Base-by-base conservation (phyloP, 164 flowering plant species). In the Brasenia schreberi region DNA sequence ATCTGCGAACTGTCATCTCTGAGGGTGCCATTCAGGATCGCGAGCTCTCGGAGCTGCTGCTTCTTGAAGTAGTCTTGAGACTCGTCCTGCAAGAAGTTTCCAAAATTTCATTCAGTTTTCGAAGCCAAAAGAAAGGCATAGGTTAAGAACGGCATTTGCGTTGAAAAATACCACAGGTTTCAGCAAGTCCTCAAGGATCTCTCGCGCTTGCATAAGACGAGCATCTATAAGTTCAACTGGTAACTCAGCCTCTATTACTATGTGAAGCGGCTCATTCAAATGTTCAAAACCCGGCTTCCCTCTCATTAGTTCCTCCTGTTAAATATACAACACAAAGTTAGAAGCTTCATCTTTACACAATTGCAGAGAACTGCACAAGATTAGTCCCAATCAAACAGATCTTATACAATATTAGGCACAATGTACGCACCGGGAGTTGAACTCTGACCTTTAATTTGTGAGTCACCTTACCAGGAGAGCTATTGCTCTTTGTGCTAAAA, bases 241-340 rank as follows among this genome's bases (percentile, higher is more conserved):
- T 64, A 92, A 67, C 74, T 92, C 98, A 58, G 92, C 98, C 82
- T 92, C 98, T 64, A 92, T 88, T 23, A 92, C 81, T 63, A 92
- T 79, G 68, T 92, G 96, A 44, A 92, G 92, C 61, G 98, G 98
- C 73, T 92, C 98, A 78, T 87, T 87, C 76, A 92, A 75, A 82
- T 92, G 98, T 69, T 92, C 98, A 73, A 83, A 92, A 16, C 98
- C 98, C 0, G 89, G 96, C 72, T 92, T 92, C 43, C 98, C 98
- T 65, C 98, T 82, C 98, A 92, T 85, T 85, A 92, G 81, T 23
- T 89, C 98, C 77, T 92, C 98, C 98, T 92, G 65, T 18, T 23
- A 59, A 59, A 67, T 61, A 11, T 23, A n/a, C 12, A 18, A 61
- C 63, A 49, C 14, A 6, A 14, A 49, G 12, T 49, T 49, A 49